Evolutionary conservation across 805 yeast species (phyloP).

Genomic region (Tetrapisispora phaffii): DNA sequence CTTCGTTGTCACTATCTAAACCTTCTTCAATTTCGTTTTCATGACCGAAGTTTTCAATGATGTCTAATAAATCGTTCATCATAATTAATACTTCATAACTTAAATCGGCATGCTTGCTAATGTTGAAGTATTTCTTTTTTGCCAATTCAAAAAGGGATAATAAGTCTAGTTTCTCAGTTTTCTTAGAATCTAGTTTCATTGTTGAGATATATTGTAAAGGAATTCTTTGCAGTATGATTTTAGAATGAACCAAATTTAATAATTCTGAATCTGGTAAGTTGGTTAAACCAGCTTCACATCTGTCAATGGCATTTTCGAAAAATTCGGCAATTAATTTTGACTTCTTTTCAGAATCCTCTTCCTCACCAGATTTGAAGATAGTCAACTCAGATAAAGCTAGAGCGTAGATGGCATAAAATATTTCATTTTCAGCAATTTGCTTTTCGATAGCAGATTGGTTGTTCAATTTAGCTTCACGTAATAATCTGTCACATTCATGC

Average conservation of each 20-base stretch:
- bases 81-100: conserved; percentile 45
- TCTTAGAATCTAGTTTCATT: conserved; percentile 33
- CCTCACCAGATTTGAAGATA: conserved; percentile 41
- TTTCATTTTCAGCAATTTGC: conserved; percentile 31
- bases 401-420: conserved; percentile 67
- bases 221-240: conserved; percentile 46
- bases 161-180: conserved; percentile 29
- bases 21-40: conserved; percentile 45
- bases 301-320: conserved; percentile 63
- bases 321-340: conserved; percentile 37
- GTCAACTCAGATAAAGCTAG: conserved; percentile 58
- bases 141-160: conserved; percentile 37
- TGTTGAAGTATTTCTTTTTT: conserved; percentile 37
- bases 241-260: conserved; percentile 44
- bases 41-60: conserved; percentile 56
- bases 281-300: conserved; percentile 50
- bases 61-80: conserved; percentile 59
- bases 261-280: conserved; percentile 38
- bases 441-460: conserved; percentile 14
- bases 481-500: conserved; percentile 82
- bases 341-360: conserved; percentile 22
- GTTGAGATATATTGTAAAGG: conserved; percentile 49
- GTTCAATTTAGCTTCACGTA: conserved; percentile 31
- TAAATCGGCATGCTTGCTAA: conserved; percentile 32
- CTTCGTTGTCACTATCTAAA: conserved; percentile 48